Conservation (phyloP, 192 early-diverging fungal genomes). For the Backusella macrospora region DNA sequence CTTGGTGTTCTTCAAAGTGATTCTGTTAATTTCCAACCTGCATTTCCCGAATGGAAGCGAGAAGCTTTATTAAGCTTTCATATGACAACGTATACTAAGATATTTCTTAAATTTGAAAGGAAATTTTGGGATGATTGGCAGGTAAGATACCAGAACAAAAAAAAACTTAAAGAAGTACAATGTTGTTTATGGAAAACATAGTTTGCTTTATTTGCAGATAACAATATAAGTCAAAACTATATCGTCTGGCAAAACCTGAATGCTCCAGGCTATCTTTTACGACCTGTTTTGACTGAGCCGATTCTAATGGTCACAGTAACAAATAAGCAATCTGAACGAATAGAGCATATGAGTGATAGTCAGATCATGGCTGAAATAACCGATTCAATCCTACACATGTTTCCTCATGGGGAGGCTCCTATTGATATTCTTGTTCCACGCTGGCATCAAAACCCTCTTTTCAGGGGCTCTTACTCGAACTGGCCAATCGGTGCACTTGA, state of each 20-base stretch:
- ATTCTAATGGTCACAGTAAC: constrained; percentile 41
- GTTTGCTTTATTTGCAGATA: constrained; percentile 38
- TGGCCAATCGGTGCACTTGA: constrained; percentile 39
- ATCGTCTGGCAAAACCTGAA: constrained; percentile 34
- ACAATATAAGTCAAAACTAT: constrained; percentile 18
- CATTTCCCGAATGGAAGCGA: constrained; percentile 45
- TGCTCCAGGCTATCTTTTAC: constrained; percentile 24
- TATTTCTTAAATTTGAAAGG: constrained; percentile 41
- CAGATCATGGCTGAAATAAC: constrained; percentile 24
- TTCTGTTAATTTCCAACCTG: constrained; percentile 35
- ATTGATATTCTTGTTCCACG: constrained; percentile 40
- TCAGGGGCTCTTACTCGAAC: constrained; percentile 45
- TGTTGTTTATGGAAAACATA: not conserved
- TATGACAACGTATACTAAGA: constrained; percentile 45
- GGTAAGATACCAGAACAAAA: constrained; percentile 22
- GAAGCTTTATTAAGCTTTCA: constrained; percentile 45
- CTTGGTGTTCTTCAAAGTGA: constrained; percentile 43
- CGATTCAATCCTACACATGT: constrained; percentile 28
- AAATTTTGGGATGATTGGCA: constrained; percentile 45
- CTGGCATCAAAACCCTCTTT: constrained; percentile 44
- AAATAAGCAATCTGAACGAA: constrained; percentile 22
- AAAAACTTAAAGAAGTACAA: constrained; percentile 3
- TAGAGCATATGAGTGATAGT: constrained; percentile 27
- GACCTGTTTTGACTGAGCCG: constrained; percentile 18
- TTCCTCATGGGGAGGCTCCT: constrained; percentile 25